Conservation (phyloP, 116 monocot species). For the Phalaenopsis hybrid region DNA sequence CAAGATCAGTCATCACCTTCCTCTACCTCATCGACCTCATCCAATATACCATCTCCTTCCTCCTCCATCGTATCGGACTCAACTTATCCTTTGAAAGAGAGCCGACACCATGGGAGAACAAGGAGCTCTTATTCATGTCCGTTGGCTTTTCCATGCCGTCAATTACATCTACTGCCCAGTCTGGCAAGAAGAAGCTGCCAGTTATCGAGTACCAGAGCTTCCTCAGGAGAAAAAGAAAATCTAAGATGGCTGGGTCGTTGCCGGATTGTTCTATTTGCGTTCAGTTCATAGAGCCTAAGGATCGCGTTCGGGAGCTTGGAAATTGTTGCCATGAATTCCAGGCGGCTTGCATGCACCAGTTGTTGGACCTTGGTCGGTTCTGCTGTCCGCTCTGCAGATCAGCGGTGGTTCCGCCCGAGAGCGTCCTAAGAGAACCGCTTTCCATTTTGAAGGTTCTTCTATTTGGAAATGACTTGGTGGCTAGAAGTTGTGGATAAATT, state of each 20-base stretch:
- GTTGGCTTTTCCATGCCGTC: too few relatives aligned
- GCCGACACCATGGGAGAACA: constrained; percentile 3
- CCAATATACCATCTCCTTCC: not conserved
- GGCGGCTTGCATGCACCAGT: not conserved
- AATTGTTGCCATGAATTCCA: constrained; percentile 3
- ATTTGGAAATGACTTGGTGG: too few relatives aligned
- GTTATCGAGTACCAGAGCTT: not conserved
- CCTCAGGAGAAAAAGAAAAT: too few relatives aligned
- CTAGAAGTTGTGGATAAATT: too few relatives aligned
- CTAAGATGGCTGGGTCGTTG: not conserved
- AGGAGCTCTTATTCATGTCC: not conserved
- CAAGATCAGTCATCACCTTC: not conserved
- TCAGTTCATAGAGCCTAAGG: not conserved
- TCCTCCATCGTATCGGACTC: constrained; percentile 1
- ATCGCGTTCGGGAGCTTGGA: not conserved
- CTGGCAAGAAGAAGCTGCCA: not conserved
- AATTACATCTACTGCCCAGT: not conserved
- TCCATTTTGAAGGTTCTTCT: not conserved
- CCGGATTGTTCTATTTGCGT: not conserved
- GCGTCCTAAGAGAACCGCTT: not conserved
- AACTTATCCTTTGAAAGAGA: not conserved
- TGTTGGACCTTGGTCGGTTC: not conserved
- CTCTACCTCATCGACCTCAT: not conserved
- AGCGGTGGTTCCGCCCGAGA: not conserved
- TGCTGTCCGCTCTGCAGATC: not conserved